Conservation (phyloP, 2,329 filamentous ascomycete genomes). For the Colletotrichum zoysiae region DNA sequence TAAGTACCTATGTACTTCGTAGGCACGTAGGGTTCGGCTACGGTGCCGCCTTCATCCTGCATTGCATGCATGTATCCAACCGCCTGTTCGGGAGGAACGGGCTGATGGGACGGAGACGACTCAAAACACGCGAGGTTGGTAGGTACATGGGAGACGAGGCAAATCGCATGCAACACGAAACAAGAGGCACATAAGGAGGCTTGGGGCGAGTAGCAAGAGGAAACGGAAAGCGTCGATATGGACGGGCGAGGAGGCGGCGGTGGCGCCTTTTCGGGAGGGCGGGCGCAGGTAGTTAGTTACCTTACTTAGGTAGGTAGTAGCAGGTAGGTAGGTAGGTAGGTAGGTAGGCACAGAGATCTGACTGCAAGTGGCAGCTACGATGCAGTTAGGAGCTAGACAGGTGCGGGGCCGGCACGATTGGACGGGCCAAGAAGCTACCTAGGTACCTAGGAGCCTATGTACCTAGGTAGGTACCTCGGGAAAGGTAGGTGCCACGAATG, state of each 20-base stretch:
- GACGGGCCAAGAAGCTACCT: not conserved
- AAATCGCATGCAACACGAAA: conserved; percentile 23
- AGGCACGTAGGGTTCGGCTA: conserved; percentile 14
- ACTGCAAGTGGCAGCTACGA: conserved; percentile 13
- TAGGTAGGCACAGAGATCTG: not conserved
- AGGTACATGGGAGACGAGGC: not conserved
- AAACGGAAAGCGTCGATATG: conserved; percentile 2
- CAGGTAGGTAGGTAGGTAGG: no score
- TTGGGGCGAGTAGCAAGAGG: not conserved
- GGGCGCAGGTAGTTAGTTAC: no score
- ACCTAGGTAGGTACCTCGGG: not conserved
- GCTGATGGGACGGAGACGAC: conserved; percentile 11
- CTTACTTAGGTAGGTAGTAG: no score
- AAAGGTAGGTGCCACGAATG: no score
- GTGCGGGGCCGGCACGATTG: not conserved
- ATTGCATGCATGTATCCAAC: not conserved
- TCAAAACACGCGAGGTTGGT: conserved; percentile 23
- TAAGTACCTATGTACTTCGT: no score
- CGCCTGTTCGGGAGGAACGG: conserved; percentile 7
- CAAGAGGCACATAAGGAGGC: not conserved
- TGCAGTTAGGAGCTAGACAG: conserved; percentile 7
- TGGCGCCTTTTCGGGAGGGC: not conserved
- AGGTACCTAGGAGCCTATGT: not conserved
- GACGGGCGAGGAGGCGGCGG: conserved; percentile 20
- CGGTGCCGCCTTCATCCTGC: conserved; percentile 18